Percentiles rank a stretch among this genome's conserved stretches.
Evolutionary conservation across 345 rosid species (phyloP).

Genomic region (Sonneratia alba): DNA sequence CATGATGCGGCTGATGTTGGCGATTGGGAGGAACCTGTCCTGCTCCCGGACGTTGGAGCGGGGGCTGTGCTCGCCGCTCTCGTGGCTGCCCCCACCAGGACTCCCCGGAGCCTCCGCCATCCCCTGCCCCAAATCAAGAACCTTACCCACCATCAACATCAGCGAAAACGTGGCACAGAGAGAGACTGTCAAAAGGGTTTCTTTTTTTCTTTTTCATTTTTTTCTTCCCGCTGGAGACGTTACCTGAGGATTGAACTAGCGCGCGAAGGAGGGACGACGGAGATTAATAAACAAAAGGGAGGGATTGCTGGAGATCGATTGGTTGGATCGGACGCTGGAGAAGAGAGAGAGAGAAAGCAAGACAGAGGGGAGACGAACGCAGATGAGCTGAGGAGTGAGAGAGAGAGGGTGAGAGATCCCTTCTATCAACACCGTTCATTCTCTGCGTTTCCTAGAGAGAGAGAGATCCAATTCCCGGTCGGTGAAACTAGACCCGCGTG

Average conservation of each 20-base stretch:
- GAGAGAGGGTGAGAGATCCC: background rate
- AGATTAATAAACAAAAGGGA: background rate
- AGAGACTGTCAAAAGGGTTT: background rate
- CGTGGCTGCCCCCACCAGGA: conserved; percentile 34
- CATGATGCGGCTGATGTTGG: conserved; percentile 94
- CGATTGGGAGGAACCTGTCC: conserved; percentile 88
- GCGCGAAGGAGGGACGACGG: background rate
- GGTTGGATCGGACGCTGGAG: conserved; percentile 7
- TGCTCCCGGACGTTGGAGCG: conserved; percentile 74
- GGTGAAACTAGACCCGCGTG: no score
- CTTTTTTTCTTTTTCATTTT: no score
- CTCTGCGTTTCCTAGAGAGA: background rate
- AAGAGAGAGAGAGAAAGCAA: background rate
- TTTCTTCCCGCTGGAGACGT: background rate
- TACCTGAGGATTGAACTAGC: no score
- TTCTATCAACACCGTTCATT: conserved; percentile 1
- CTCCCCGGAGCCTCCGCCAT: conserved; percentile 50
- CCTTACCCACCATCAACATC: background rate
- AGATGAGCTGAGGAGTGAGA: background rate
- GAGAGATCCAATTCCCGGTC: no score
- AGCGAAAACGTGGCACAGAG: background rate
- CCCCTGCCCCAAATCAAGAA: conserved; percentile 10
- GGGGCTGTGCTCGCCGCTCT: conserved; percentile 81
- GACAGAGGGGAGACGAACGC: background rate
- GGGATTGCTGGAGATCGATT: conserved; percentile 1